Base-by-base conservation (phyloP, 768 basidiomycete genomes). In the Hypsizygus marmoreus region DNA sequence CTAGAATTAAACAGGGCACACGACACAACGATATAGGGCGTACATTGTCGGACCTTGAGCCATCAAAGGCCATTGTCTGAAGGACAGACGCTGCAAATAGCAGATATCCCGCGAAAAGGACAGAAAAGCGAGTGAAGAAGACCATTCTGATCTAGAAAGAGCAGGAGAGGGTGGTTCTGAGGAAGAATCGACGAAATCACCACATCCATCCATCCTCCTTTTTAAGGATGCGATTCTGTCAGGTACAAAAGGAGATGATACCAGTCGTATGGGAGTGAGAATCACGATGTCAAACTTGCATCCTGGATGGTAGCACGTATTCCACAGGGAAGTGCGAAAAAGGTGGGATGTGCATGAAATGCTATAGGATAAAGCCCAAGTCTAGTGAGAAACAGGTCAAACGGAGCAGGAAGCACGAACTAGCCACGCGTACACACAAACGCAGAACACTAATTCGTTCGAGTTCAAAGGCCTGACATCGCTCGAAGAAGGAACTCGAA, bases 21-120 rank as follows among this genome's bases (percentile, higher is more conserved):
- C 19, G 14, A 25, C 11, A 19, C 12, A 42, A 31, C 2, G 26
- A 7, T 17, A 6, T 16, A 39, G 1, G 8, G 56, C 64, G 30
- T 54, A 73, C 71, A 39, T 74, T 74, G 32, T 72, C 69, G 26
- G 60, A 64, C 25, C 67, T 52, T 10, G 62, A 59, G 35, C 55
- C 64, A 49, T 71, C 68, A 48, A 59, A 71, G 3, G 58, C 69
- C 20, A 40, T 24, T 13, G 49, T 50, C 22, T 38, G 43, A 37
- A 50, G 33, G 20, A 46, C 4, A 40, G 22, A 17, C 9, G 43
- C 25, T 22, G 44, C 29, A 35, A 49, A 31, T 13, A 47, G 17
- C 17, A 50, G 20, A 23, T n/a, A 55, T 44, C 23, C 41, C 3
- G 45, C 22, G 11, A 47, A 33, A 13, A 45, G 25, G 10, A 34